Percentiles rank a stretch among this genome's conserved stretches.
Evolutionary conservation across 148 eudicot species (phyloP).

Genomic region (Agrostemma githago): DNA sequence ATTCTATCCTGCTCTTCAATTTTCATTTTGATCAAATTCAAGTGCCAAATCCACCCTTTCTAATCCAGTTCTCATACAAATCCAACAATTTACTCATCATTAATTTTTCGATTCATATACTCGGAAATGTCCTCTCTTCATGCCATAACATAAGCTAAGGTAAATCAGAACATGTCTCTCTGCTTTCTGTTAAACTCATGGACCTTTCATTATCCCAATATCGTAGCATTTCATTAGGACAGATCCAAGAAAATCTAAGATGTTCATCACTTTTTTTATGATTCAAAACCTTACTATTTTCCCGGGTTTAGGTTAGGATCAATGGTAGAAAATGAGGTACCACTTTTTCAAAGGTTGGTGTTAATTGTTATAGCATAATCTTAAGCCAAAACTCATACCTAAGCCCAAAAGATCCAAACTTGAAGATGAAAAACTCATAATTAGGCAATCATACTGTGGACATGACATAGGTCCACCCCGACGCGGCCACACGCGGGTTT

Average conservation of each 20-base stretch:
- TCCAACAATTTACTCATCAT: neutral
- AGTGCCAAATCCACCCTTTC: neutral
- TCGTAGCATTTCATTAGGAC: constrained; percentile 26
- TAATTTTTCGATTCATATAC: neutral
- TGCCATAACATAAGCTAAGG: too few species aligned
- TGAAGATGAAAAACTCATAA: constrained; percentile 23
- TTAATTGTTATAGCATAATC: constrained; percentile 39
- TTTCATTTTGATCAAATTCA: neutral
- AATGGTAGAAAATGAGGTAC: constrained; percentile 22
- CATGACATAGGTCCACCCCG: too few species aligned
- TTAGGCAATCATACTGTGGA: too few species aligned
- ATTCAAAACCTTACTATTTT: constrained; percentile 22
- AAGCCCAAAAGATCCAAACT: constrained; percentile 35
- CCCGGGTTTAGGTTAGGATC: constrained; percentile 23
- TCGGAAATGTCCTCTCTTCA: too few species aligned
- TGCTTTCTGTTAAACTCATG: too few species aligned
- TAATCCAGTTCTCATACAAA: neutral
- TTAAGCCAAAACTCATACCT: constrained; percentile 57
- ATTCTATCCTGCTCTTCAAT: neutral
- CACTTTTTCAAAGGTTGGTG: constrained; percentile 31
- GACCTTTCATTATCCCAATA: constrained; percentile 42
- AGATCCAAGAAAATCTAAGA: constrained; percentile 28
- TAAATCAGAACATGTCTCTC: too few species aligned
- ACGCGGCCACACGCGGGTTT: too few species aligned
- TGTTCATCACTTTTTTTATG: constrained; percentile 26